Evolutionary conservation across 495 filamentous ascomycete species (phyloP).

Genomic region (Penicillium angulare): DNA sequence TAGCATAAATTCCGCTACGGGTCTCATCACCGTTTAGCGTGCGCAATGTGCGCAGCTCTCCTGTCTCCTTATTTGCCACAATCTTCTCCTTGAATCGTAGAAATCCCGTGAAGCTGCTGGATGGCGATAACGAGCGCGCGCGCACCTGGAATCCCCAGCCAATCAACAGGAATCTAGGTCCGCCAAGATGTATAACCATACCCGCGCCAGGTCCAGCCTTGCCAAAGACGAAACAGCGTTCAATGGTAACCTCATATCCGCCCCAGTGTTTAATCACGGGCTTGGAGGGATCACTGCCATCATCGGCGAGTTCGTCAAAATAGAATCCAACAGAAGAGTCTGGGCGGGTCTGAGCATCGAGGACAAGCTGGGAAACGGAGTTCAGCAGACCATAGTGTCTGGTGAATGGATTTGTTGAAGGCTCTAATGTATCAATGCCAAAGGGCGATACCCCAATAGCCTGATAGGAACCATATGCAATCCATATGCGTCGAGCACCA

Average conservation of each 20-base stretch:
- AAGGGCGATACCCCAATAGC: constrained; percentile 46
- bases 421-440: constrained; percentile 45
- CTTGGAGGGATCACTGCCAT: constrained; percentile 22
- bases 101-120: constrained; percentile 43
- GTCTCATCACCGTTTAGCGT: constrained; percentile 52
- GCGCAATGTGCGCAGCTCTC: constrained; percentile 35
- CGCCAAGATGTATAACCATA: constrained; percentile 44
- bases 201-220: constrained; percentile 39
- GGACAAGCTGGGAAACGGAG: constrained; percentile 32
- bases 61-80: constrained; percentile 31
- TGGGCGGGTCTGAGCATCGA: constrained; percentile 37
- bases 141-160: constrained; percentile 47
- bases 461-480: constrained; percentile 40
- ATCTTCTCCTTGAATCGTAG: constrained; percentile 41
- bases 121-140: constrained; percentile 24
- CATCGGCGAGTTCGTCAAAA: constrained; percentile 40
- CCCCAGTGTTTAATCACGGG: constrained; percentile 20
- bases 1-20: constrained; percentile 38
- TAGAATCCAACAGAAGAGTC: constrained; percentile 44
- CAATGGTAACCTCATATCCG: constrained; percentile 36
- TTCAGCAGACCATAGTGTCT: constrained; percentile 40
- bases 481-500: constrained; percentile 45
- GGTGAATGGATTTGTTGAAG: constrained; percentile 32
- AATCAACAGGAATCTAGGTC: constrained; percentile 42
- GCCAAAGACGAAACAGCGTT: constrained; percentile 50